Percentiles rank a stretch among this genome's conserved stretches.
phyloP scores from a whole-genome alignment of 306 rosid species.

The Trifolium subterraneum region DNA sequence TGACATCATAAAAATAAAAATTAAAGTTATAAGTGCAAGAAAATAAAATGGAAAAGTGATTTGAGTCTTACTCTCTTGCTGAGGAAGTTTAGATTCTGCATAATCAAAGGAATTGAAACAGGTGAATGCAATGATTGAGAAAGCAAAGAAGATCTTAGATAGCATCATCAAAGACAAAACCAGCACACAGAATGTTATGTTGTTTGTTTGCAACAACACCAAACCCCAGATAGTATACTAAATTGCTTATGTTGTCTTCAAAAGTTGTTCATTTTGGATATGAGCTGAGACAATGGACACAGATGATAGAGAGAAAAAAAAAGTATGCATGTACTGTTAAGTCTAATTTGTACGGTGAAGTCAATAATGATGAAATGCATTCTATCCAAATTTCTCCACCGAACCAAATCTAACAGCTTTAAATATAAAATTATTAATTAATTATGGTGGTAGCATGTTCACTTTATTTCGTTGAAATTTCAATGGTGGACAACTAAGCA shows the following conservation, averaged over 20 bases:
- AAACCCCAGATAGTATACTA: too few relatives aligned
- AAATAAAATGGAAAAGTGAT: neutral
- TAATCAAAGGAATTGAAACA: conserved; percentile 38
- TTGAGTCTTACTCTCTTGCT: conserved; percentile 45
- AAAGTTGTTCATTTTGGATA: conserved; percentile 1
- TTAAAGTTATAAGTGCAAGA: neutral
- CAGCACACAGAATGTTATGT: conserved; percentile 18
- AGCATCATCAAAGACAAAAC: conserved; percentile 25
- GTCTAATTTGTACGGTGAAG: neutral
- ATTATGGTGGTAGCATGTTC: too few relatives aligned
- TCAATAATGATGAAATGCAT: too few relatives aligned
- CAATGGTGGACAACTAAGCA: neutral
- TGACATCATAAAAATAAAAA: neutral
- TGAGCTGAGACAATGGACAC: neutral
- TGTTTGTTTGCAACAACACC: neutral
- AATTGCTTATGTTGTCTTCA: neutral
- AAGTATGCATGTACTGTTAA: neutral
- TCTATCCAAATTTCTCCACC: too few relatives aligned
- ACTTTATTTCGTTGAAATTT: neutral
- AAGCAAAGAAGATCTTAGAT: conserved; percentile 26
- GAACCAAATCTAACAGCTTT: too few relatives aligned
- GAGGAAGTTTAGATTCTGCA: conserved; percentile 47
- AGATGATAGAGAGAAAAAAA: neutral
- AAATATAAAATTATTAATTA: too few relatives aligned
- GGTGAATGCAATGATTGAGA: conserved; percentile 39